Base-by-base conservation (phyloP, 495 filamentous ascomycete genomes). In the Durotheca rogersii region DNA sequence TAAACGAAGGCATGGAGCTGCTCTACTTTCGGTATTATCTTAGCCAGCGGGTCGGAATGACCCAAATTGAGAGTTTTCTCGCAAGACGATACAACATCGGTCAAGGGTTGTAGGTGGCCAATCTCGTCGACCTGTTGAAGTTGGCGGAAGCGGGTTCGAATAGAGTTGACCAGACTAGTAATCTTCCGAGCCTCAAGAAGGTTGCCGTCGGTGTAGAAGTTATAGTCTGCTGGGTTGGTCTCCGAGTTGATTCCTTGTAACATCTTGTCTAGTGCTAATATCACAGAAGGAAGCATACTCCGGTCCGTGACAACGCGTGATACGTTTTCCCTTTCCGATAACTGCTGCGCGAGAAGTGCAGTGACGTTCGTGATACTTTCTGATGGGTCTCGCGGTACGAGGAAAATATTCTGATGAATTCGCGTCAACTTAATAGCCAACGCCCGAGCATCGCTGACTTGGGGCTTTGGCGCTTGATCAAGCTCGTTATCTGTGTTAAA, bases 121-220 rank as follows among this genome's bases (percentile, higher is more conserved):
- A 81, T 81, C 51, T 81, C 78, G 45, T 81, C 78, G 2, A 78
- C 67, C 3, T 60, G 56, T 62, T 85, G 81, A 12, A 96, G 79
- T 37, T 87, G 78, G 7, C 71, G 66, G 65, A 95, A 92, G 6
- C 86, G 83, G 47, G 71, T 62, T 54, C 83, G 82, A 31, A 88
- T 78, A 15, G 80, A 74, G 49, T 81, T 76, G 17, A 89, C 73
- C 6, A 95, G 69, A 5, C 44, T 61, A 4, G 90, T 76, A 3
- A 95, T 72, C 46, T 81, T 88, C 38, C 81, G 80, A 2, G 84
- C 82, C 71, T 97, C 88, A 1, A 62, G 61, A 11, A 88, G 67
- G 55, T 96, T 95, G 6, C 82, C 62, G 60, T 94, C 84, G 1
- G 78, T 84, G 66, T 97, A 98, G 71, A 97, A 95, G 66, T 95